These are phyloP conservation scores for Sarcocystis neurona DNA, from an alignment of 169 alveolate species.

Conservation along the genomic window DNA sequence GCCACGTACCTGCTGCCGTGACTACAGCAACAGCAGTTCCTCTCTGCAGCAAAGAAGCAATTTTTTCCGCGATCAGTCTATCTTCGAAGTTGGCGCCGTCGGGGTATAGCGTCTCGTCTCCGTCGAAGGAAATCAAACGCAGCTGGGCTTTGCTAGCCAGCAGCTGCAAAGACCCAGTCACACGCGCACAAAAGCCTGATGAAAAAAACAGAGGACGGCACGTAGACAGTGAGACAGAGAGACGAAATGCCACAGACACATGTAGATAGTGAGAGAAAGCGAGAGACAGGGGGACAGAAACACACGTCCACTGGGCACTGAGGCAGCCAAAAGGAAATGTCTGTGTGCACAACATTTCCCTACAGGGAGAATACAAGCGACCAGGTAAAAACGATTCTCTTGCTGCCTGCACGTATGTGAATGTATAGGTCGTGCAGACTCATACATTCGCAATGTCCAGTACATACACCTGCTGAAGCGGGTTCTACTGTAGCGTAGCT, in stretches of 20 bases:
- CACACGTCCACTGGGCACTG: neutral
- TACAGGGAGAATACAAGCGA: too few species aligned
- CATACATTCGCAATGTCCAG: too few species aligned
- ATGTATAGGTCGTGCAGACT: too few species aligned
- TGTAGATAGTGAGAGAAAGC: neutral
- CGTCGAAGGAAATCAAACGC: constrained; percentile 69
- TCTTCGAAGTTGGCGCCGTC: constrained; percentile 68
- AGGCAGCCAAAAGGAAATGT: too few species aligned
- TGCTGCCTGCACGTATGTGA: too few species aligned
- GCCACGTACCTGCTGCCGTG: constrained; percentile 69
- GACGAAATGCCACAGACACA: neutral
- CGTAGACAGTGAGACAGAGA: neutral
- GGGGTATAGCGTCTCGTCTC: constrained; percentile 72
- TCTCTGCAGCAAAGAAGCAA: constrained; percentile 62
- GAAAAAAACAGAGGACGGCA: neutral
- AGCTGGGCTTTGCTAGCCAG: constrained; percentile 49
- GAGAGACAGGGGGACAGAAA: neutral
- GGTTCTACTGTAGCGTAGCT: too few species aligned
- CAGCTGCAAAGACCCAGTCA: neutral
- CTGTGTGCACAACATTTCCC: too few species aligned
- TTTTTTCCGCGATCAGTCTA: constrained; percentile 51
- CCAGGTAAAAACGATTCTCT: too few species aligned
- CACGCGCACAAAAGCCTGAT: neutral
- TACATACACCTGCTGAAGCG: too few species aligned
- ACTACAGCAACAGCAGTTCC: constrained; percentile 67